These are phyloP conservation scores for Aspergillus tubingensis DNA, from an alignment of 2,329 filamentous ascomycete genomes.

Conservation along the genomic window DNA sequence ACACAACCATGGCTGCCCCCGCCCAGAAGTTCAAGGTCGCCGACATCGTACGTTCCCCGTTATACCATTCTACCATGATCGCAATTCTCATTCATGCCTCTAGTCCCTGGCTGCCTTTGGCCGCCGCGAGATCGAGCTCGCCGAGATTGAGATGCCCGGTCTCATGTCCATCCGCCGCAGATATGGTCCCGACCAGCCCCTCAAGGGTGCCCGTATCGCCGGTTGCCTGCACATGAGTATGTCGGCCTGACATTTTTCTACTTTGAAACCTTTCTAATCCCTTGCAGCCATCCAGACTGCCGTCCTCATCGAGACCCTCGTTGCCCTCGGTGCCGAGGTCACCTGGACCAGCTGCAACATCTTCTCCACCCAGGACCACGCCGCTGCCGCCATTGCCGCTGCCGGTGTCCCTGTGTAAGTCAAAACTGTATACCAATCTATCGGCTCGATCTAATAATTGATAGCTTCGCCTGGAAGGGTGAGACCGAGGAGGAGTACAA, in stretches of 20 bases:
- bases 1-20: constrained; percentile 65
- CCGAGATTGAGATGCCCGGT: constrained; percentile 96
- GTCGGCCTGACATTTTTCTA: constrained; percentile 27
- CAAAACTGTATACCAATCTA: constrained; percentile 26
- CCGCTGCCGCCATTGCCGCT: constrained; percentile 94
- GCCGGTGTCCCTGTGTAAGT: constrained; percentile 79
- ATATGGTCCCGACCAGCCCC: constrained; percentile 90
- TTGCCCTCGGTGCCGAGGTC: constrained; percentile 91
- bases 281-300: constrained; percentile 87
- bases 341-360: constrained; percentile 99
- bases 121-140: constrained; percentile 97
- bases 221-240: constrained; percentile 97
- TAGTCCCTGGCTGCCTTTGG: constrained; percentile 91
- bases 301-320: constrained; percentile 97
- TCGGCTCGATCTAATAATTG: neutral
- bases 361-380: constrained; percentile 98
- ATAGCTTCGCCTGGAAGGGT: constrained; percentile 71
- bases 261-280: constrained; percentile 11
- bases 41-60: constrained; percentile 66
- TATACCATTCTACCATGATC: neutral
- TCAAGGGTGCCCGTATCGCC: constrained; percentile 92
- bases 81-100: neutral
- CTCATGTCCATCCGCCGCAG: constrained; percentile 92
- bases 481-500: constrained; percentile 99
- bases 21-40: constrained; percentile 97